A percentile compares a stretch with the other conserved stretches of the same genome.
Conservation (phyloP, 106 monocot genomes). For the Vanilla planifolia region DNA sequence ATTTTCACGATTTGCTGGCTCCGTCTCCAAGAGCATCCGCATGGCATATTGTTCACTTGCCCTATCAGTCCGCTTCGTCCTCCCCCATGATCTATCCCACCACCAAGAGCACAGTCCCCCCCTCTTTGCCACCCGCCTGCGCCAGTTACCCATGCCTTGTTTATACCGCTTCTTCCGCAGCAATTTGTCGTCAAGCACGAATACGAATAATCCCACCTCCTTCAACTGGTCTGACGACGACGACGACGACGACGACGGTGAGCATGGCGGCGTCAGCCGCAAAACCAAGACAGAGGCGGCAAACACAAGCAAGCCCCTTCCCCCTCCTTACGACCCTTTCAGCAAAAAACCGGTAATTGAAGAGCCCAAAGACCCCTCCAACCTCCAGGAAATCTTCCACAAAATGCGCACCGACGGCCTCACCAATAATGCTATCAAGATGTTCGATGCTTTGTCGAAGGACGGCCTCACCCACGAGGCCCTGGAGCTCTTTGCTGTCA, state of each 20-base stretch:
- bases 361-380: slow-evolving; percentile 62
- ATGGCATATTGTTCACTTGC: not conserved
- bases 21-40: not conserved
- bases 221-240: slow-evolving; percentile 93
- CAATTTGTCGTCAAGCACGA: slow-evolving; percentile 13
- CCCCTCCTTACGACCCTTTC: slow-evolving; percentile 96
- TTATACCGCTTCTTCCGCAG: slow-evolving; percentile 12
- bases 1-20: not conserved
- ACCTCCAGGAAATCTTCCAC: slow-evolving; percentile 92
- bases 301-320: slow-evolving; percentile 26
- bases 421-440: slow-evolving; percentile 79
- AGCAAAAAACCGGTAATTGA: slow-evolving; percentile 61
- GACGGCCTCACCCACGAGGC: slow-evolving; percentile 97
- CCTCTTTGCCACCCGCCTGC: not conserved
- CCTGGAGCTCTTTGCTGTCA: slow-evolving; percentile 64
- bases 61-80: not conserved
- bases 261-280: not conserved
- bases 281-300: not conserved
- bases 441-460: slow-evolving; percentile 97
- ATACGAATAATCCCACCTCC: slow-evolving; percentile 77
- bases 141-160: not conserved
- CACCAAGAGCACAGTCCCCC: not conserved
- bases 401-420: slow-evolving; percentile 83
- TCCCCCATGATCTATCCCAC: not conserved
- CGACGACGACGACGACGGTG: slow-evolving; percentile 9